These are phyloP conservation scores for Zarea fungicola DNA, from an alignment of 2,329 filamentous ascomycete genomes.

Conservation along the genomic window DNA sequence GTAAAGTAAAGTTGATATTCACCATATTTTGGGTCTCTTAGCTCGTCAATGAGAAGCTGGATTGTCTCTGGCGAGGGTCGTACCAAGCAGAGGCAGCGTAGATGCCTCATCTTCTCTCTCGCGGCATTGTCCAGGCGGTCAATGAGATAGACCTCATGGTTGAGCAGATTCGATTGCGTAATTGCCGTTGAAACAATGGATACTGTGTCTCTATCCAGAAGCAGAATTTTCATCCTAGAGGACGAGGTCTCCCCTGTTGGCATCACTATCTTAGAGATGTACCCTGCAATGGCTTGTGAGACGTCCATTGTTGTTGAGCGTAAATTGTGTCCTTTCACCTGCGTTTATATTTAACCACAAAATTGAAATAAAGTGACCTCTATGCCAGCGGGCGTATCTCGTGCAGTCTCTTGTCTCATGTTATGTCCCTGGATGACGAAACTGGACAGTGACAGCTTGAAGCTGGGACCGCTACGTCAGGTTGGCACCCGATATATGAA, in stretches of 20 bases:
- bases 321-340: not conserved
- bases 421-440: not conserved
- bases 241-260: conserved; percentile 63
- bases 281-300: conserved; percentile 85
- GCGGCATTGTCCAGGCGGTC: conserved; percentile 87
- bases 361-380: no score
- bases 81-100: conserved; percentile 88
- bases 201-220: conserved; percentile 91
- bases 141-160: conserved; percentile 96
- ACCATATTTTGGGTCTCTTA: conserved; percentile 93
- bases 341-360: no score
- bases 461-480: conserved; percentile 10
- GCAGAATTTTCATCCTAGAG: conserved; percentile 95
- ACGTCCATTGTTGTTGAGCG: conserved; percentile 66
- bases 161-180: conserved; percentile 90
- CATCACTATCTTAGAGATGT: conserved; percentile 94
- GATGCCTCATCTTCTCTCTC: conserved; percentile 95
- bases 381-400: not conserved
- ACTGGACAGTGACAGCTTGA: not conserved
- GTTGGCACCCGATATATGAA: conserved; percentile 12
- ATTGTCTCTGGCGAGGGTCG: conserved; percentile 89
- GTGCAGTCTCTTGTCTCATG: not conserved
- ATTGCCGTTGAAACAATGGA: conserved; percentile 91
- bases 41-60: conserved; percentile 88
- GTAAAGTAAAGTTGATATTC: conserved; percentile 98